Evolutionary conservation across 1,284 basidiomycete species (phyloP).

Genomic region (Marasmius fiardii): DNA sequence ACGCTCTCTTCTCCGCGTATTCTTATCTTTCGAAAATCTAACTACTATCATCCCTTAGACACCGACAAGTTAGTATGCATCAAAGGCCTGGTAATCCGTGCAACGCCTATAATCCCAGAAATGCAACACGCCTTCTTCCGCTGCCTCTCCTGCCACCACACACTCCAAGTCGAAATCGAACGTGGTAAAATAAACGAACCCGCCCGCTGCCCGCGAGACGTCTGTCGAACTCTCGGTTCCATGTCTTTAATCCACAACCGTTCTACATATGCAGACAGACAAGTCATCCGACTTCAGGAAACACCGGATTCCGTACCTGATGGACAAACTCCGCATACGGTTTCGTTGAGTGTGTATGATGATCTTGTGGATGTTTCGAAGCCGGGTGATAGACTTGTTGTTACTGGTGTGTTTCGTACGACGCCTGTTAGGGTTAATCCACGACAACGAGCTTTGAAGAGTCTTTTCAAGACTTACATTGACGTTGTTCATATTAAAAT

Average conservation of each 20-base stretch:
- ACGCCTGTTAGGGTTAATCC: slow-evolving; percentile 94
- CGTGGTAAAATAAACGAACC: slow-evolving; percentile 96
- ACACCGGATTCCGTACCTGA: slow-evolving; percentile 98
- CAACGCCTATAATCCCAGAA: slow-evolving; percentile 96
- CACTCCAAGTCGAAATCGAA: slow-evolving; percentile 93
- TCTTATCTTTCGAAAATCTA: slow-evolving; percentile 2
- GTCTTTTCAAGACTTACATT: slow-evolving; percentile 95
- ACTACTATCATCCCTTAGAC: slow-evolving; percentile 47
- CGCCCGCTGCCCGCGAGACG: slow-evolving; percentile 85
- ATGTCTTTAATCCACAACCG: slow-evolving; percentile 98
- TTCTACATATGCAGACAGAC: slow-evolving; percentile 93
- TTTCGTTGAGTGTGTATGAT: slow-evolving; percentile 94
- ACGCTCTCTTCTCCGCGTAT: slow-evolving; percentile 20
- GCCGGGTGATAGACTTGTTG: slow-evolving; percentile 89
- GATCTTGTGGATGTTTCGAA: slow-evolving; percentile 95
- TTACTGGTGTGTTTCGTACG: slow-evolving; percentile 94
- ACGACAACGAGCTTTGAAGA: slow-evolving; percentile 88
- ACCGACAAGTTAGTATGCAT: slow-evolving; percentile 96
- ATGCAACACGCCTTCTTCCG: slow-evolving; percentile 99
- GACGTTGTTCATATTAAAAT: slow-evolving; percentile 93
- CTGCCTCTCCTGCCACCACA: slow-evolving; percentile 94
- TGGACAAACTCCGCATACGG: slow-evolving; percentile 97
- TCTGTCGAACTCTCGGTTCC: slow-evolving; percentile 83
- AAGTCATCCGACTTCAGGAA: slow-evolving; percentile 94
- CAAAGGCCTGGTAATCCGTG: slow-evolving; percentile 96